Conservation (phyloP, 495 filamentous ascomycete species). For the Aspergillus leporis region DNA sequence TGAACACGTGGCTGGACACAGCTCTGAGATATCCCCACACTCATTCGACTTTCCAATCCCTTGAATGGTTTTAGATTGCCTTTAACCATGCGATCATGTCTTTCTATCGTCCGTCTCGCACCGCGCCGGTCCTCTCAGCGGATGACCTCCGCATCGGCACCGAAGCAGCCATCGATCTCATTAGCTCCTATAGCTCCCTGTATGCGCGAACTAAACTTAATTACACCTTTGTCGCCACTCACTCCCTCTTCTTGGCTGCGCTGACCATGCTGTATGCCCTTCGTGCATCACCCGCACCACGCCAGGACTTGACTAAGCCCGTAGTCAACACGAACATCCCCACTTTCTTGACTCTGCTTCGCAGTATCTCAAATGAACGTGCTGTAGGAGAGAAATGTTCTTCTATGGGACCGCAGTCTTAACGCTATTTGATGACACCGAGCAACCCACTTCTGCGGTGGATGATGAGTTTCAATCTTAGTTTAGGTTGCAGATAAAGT, state of each 20-base stretch:
- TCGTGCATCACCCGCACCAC: conserved; percentile 8
- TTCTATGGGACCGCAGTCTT: conserved; percentile 9
- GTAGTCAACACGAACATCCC: conserved; percentile 14
- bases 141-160: conserved; percentile 12
- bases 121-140: conserved; percentile 8
- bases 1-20: conserved; percentile 11
- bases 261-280: conserved; percentile 16
- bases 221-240: conserved; percentile 16
- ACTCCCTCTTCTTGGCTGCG: conserved; percentile 15
- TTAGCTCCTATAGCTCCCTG: conserved; percentile 14
- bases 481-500: conserved; percentile 11
- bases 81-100: conserved; percentile 14
- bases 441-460: background rate
- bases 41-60: conserved; percentile 11
- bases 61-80: conserved; percentile 16
- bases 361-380: conserved; percentile 14
- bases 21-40: conserved; percentile 12
- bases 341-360: conserved; percentile 16
- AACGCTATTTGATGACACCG: conserved; percentile 6
- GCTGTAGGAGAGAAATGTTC: conserved; percentile 14
- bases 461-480: conserved; percentile 13
- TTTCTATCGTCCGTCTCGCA: conserved; percentile 14
- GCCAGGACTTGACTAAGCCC: conserved; percentile 13
- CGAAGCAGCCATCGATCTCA: conserved; percentile 15
- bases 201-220: conserved; percentile 14